Base-by-base conservation (phyloP, 805 yeast genomes). In the Candida xyloterini region DNA sequence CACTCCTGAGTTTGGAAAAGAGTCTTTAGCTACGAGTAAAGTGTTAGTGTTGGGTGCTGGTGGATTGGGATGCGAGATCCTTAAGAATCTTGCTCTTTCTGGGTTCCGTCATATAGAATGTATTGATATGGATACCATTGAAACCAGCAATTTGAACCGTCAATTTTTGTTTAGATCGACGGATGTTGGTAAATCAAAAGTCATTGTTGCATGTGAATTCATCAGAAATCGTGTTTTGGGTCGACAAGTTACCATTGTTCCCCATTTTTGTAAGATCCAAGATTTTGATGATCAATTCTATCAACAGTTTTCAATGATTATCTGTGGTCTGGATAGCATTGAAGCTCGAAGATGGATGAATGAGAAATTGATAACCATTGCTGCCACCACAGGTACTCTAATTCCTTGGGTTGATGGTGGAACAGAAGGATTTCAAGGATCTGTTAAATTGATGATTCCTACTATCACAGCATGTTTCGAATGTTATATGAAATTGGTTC, bases 331-430 rank as follows among this genome's bases (percentile, higher is more conserved):
- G 34, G 99, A 91, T 59, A 79, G 85, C 35, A 81, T 93, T 5
- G 91, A 82, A 53, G 96, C 98, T 0, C 69, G 99, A 26, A 65
- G 97, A 34, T 90, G 95, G 91, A 83, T 91, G 47, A 91, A 91
- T 60, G 68, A 74, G 10, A 73, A 77, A 10, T 61, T 91, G 20
- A 78, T 85, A 1, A 69, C 77, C 8, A 53, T 90, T 47, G 88
- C 85, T 4, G 79, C 74, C 33, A 65, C 59, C 0, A 32, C 48
- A 20, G 71, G 76, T 2, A 66, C 68, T 35, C 73, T 73, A 10
- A 77, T 79, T 31, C 88, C 89, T 0, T 60, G 91, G 56, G 78
- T 93, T 11, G 99, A 91, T 58, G 97, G 97, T 4, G 99, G 97
- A 3, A 84, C 96, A 0, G 98, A 91, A 57, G 97, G 97, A 0